Percentiles rank a stretch among this genome's conserved stretches.
Conservation (phyloP, 805 yeast species). For the Schizosaccharomyces pombe region ASM294v3 CU329670.1:3212001-3212500, state of each 20-base stretch:
- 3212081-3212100: conserved; percentile 2
- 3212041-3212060: conserved; percentile 1
- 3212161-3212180: not conserved
- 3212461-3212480: no score
- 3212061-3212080: not conserved
- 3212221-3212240: not conserved
- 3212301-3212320: not conserved
- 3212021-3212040: not conserved
- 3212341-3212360: not conserved
- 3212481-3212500: not conserved
- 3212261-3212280: not conserved
- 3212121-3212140: not conserved
- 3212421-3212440: no score
- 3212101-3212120: not conserved
- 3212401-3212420: not conserved
- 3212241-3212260: not conserved
- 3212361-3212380: not conserved
- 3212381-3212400: not conserved
- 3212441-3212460: no score
- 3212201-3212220: not conserved
- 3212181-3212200: not conserved
- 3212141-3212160: not conserved
- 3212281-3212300: not conserved
- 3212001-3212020: not conserved
- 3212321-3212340: not conserved